Base-by-base conservation (phyloP, 805 yeast genomes). In the Candida methanosorbosa region DNA sequence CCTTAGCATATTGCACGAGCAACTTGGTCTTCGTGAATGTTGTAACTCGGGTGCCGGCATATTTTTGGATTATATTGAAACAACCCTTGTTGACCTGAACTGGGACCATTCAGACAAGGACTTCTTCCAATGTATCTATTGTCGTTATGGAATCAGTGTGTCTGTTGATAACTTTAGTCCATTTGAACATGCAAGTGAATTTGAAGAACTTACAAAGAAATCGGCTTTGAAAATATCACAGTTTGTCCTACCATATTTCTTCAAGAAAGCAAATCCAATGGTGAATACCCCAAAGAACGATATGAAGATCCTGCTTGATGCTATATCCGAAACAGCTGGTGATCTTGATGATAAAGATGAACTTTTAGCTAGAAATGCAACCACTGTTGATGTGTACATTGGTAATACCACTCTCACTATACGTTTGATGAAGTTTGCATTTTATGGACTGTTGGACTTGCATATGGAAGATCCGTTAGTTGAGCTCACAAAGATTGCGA, bases 121-220 rank as follows among this genome's bases (percentile, higher is more conserved):
- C 30, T 53, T 90, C 31, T 68, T 85, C 8, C 97, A 90, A 48
- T 67, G 85, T 23, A 57, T 92, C 17, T 67, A 76, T 41, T 92
- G 98, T 52, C 68, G 82, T 9, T 86, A 80, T 46, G 94, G 86
- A 30, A 66, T 84, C 33, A 57, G 63, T 2, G 61, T 87, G 3
- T 61, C 78, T 1, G 63, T 74, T 9, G 85, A 79, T 12, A 64
- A 65, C 14, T 76, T 75, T 40, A 64, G 64, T 2, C 85, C 92
- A 0, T 69, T 64, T 27, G 81, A 85, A 40, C 97, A 90, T 48
- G 66, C 54, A 67, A 27, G 56, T 54, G 14, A 4, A 13, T 5
- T 19, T 9, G 19, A 24, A 8, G n/a, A 37, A 41, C 21, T 43
- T 44, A 22, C 26, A 9, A 33, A 22, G 30, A 18, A n/a, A 18